Percentiles rank a stretch among this genome's conserved stretches.
Evolutionary conservation across 352 stramenopile genomes (phyloP).

Genomic region (Phytophthora pistaciae): DNA sequence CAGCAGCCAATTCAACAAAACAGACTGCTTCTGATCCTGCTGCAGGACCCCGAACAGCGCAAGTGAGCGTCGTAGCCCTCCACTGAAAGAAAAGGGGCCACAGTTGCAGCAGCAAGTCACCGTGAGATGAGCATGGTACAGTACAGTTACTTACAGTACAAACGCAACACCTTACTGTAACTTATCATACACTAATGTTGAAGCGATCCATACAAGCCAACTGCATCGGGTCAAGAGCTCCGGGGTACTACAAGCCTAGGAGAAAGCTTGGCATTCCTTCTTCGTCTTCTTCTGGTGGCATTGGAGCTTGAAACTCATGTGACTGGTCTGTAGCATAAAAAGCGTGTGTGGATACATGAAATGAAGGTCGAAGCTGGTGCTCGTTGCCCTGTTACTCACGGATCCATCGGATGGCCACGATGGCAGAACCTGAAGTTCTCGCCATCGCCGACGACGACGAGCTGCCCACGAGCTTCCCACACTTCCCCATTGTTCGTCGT

Average conservation of each 20-base stretch:
- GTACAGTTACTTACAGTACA: not conserved
- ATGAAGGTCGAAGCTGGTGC: constrained; percentile 8
- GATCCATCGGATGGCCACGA: constrained; percentile 12
- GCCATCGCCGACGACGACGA: not conserved
- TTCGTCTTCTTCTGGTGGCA: not conserved
- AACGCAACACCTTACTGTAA: too few relatives aligned
- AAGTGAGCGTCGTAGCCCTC: not conserved
- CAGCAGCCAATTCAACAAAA: constrained; percentile 12
- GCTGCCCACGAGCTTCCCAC: not conserved
- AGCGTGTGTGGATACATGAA: constrained; percentile 28
- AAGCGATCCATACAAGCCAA: too few relatives aligned
- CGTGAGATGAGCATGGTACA: not conserved
- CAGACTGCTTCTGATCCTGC: constrained; percentile 28
- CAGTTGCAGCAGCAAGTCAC: not conserved
- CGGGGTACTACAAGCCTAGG: too few relatives aligned
- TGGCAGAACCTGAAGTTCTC: not conserved
- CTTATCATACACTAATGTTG: too few relatives aligned
- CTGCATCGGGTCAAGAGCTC: too few relatives aligned
- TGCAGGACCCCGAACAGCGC: constrained; percentile 12
- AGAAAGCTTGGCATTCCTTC: too few relatives aligned
- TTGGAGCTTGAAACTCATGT: not conserved
- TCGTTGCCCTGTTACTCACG: constrained; percentile 18
- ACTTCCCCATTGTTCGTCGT: not conserved
- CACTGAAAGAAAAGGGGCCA: constrained; percentile 14
- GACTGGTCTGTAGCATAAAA: constrained; percentile 34